Base-by-base conservation (phyloP, 495 filamentous ascomycete genomes). In the Amorphotheca resinae region DNA sequence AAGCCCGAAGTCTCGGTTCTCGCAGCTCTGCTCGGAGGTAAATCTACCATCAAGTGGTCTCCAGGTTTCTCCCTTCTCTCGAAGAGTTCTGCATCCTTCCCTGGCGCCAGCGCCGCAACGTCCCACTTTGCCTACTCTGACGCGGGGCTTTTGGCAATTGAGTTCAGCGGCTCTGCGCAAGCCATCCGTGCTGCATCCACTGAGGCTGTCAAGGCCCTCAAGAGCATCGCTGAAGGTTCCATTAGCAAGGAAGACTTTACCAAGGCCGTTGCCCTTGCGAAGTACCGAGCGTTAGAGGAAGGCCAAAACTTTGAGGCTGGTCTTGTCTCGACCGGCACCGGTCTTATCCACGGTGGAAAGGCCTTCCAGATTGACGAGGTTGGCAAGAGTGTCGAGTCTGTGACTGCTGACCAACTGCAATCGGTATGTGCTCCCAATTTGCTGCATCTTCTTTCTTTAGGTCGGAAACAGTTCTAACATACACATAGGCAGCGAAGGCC, bases 41-140 rank as follows among this genome's bases (percentile, higher is more conserved):
- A 87, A 62, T 80, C 86, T 46, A 78, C 66, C 61, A 89, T 95
- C 70, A 96, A 96, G 69, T 96, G 91, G 91, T 82, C 82, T 20
- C 70, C 86, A 42, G 93, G 91, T 42, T 95, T 93, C 69, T 88
- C 82, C 9, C 68, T 95, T 33, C 76, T 99, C 33, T 73, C 80
- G 44, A 84, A 93, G 67, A 82, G 79, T 32, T 70, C 77, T 42
- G 66, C 79, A 39, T 66, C 68, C 15, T 69, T 74, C 59, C 74
- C 78, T 16, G 75, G 80, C 52, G 77, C 80, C 42, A 58, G 52
- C 18, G 76, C 81, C 49, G 63, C 72, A 2, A 86, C 87, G 34
- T 70, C 74, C 51, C 85, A 93, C 68, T 63, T 69, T 48, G 74
- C 83, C 42, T 99, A 95, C 74, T 95, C 89, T 12, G 91, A 99